Base-by-base conservation (phyloP, 768 basidiomycete genomes). In the Amanita jacksonii region DNA sequence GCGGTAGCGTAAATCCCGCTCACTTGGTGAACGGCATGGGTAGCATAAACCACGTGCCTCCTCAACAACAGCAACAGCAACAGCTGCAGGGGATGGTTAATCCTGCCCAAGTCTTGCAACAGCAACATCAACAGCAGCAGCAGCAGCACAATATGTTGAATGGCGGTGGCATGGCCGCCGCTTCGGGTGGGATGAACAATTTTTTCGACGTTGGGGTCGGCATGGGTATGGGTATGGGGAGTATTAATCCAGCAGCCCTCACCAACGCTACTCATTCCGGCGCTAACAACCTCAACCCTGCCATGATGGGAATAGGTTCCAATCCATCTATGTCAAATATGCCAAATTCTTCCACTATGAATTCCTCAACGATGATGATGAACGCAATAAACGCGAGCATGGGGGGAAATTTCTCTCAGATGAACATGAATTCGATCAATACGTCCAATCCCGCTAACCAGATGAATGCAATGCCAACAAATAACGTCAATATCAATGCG, bases 21-120 rank as follows among this genome's bases (percentile, higher is more conserved):
- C 46, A 53, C 19, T 33, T 53, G 20, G 46, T 53, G 52, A 47
- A 43, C 27, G 48, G 43, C 37, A 48, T 43, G 37, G 38, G 38
- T 18, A 25, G 36, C n/a, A 45, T 45, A 28, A 34, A 9, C 28
- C 39, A 41, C 25, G 41, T 35, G 22, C 9, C 32, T 27, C 49
- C 35, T 16, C 49, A 49, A 18, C 44, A 46, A 27, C 31, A 28
- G 25, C 9, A 41, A 23, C 49, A 49, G 20, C 44, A 46, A 27
- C 31, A 28, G 25, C 9, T 39, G 22, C 46, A 41, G 22, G 56
- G 58, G 45, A 59, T 54, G 0, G 54, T 66, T 48, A 66, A 63
- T 0, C 65, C 64, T 8, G 62, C 64, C 0, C 64, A 66, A 39
- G 53, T 66, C 8, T 51, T 66, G 8, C 65, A 66, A 30, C 65